phyloP scores from a whole-genome alignment of 768 basidiomycete genomes.

The Leccinum sublutescens region DNA sequence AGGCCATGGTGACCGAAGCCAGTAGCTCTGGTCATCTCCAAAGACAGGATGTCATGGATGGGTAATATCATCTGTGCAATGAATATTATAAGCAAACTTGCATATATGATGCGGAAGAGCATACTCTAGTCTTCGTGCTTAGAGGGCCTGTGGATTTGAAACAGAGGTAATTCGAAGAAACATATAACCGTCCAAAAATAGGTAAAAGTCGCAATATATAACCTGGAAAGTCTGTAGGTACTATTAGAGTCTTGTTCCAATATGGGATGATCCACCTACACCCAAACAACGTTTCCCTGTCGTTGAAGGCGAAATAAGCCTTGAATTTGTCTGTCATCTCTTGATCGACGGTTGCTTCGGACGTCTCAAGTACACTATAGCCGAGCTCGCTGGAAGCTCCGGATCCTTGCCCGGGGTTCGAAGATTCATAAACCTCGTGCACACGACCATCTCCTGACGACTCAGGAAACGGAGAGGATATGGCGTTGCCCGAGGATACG shows the following conservation, averaged over 20 bases:
- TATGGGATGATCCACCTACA: conserved; percentile 53
- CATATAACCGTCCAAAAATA: conserved; percentile 80
- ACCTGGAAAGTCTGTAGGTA: conserved; percentile 76
- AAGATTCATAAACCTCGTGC: conserved; percentile 52
- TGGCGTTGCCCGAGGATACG: conserved; percentile 30
- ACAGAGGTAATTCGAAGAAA: conserved; percentile 92
- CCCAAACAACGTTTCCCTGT: conserved; percentile 82
- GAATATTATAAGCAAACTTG: conserved; percentile 5
- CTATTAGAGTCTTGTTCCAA: conserved; percentile 8
- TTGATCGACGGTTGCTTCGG: conserved; percentile 57
- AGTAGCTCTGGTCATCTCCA: conserved; percentile 82
- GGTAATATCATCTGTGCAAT: conserved; percentile 86
- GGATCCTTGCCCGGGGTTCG: conserved; percentile 17
- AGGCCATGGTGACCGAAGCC: conserved; percentile 90
- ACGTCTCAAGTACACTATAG: conserved; percentile 81
- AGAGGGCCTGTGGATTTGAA: conserved; percentile 88
- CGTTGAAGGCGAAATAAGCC: conserved; percentile 79
- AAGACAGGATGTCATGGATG: conserved; percentile 80
- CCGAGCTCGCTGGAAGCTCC: conserved; percentile 56
- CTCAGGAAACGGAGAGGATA: conserved; percentile 18
- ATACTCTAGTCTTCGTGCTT: conserved; percentile 76
- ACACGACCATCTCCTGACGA: conserved; percentile 39
- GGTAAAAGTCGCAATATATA: conserved; percentile 91
- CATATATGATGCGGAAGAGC: conserved; percentile 24
- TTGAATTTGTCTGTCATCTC: conserved; percentile 77